Evolutionary conservation across 2,329 filamentous ascomycete species (phyloP), one percentile per base, ranked within the genome.

Genomic region (Aspergillus fumigatus): DNA sequence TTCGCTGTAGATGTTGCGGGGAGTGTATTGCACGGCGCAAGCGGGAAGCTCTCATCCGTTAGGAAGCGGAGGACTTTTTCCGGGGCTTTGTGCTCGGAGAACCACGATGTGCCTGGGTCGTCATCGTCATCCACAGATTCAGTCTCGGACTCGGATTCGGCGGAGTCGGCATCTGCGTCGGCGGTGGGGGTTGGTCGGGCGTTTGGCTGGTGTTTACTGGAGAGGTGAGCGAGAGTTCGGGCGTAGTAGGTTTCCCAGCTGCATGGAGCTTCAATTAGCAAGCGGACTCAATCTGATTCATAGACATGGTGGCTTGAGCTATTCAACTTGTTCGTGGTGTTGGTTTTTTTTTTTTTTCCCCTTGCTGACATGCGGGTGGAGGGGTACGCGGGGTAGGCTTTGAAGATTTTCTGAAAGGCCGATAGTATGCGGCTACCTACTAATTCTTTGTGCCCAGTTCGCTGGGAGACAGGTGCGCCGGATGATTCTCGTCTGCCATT

Each of bases 21-120:
- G 11, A 43, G 63, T 52, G 69, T 79, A 61, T 73, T 70, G 32
- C 65, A 64, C 23, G 76, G 74, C 32, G 77, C 68, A 4, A 77
- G 65, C 60, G 84, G 70, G 27, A 79, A 75, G 1, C 73, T 73
- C 14, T 78, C 73, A 3, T 78, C 75, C 3, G 78, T 78, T 7
- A 96, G 82, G 71, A 88, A 92, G 9, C 78, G 73, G 25, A 96
- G 75, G 58, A 96, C 85, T 69, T 92, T 92, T 60, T 86, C 81
- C 69, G 96, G 90, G 59, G 94, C 94, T 68, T 88, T 86, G 32
- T 91, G 89, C 77, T 97, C 94, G 72, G 92, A 88, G 82, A 99
- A 99, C 94, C 94, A 99, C 66, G 94, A 86, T 29, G 92, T 96
- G 63, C 93, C 93, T 58, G 88, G 88, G 78, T 79, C 75, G 10